Base-by-base conservation (phyloP, 1,284 basidiomycete genomes). In the Microbotryum saponariae region DNA sequence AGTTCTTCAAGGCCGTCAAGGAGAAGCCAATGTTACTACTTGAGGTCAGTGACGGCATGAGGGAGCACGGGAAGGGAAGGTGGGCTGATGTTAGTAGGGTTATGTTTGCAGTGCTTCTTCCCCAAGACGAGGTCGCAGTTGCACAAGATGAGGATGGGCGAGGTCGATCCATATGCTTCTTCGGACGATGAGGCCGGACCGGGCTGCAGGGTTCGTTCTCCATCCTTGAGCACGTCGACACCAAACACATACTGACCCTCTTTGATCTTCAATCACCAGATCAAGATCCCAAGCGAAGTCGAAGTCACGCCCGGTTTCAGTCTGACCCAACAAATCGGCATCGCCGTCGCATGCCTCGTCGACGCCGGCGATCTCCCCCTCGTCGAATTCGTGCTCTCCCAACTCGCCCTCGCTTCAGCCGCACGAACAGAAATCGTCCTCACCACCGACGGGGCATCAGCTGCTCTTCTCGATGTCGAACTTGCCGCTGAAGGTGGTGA, bases 271-370 rank as follows among this genome's bases (percentile, higher is more conserved):
- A 8, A 49, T 37, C 8, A 27, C 46, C 49, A 68, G 59, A 54
- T 58, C 5, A 71, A 72, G 51, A 71, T 72, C 42, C 70, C 74
- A 0, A 72, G 81, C 74, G 91, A 94, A 60, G 82, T 96, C 45
- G 80, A 84, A 68, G 85, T 94, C 65, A 88, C 89, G 78, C 88
- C 89, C 70, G 90, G 89, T 14, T 87, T 87, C 74, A 84, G 86
- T n/a, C 88, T 86, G 84, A 90, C 85, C 70, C 86, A 94, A 73
- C 85, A 94, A 75, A 79, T 97, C 58, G 91, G 88, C 8, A 89
- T 94, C 66, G 85, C 85, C 6, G 82, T 96, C 64, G 84, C 83
- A 48, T 81, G 83, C 54, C 79, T 97, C 20, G 77, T 86, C 6
- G 86, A 91, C 53, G 80, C 81, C 20, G 83, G 80, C 8, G 79